A percentile compares a stretch with the other conserved stretches of the same genome.
phyloP scores from a whole-genome alignment of 2,329 filamentous ascomycete species.

The Eurotiales sp. region DNA sequence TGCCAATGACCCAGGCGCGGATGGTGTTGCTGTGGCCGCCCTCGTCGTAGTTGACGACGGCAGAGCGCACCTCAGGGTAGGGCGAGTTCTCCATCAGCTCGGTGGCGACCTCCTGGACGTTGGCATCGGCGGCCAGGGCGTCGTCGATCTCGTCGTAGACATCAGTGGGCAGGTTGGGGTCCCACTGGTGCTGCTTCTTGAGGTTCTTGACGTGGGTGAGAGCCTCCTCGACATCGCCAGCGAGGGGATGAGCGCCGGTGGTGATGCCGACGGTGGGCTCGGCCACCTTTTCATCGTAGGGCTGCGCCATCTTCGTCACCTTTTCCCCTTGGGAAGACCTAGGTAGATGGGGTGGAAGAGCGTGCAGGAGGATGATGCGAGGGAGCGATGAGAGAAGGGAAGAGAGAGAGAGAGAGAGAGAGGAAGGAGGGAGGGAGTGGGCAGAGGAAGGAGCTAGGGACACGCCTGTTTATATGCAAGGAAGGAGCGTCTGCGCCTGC shows the following conservation, averaged over 20 bases:
- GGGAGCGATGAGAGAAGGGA: too few relatives aligned
- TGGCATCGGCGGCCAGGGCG: conserved; percentile 53
- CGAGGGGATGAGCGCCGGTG: conserved; percentile 18
- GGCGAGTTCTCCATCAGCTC: conserved; percentile 64
- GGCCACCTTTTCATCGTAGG: conserved; percentile 11
- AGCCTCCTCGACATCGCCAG: conserved; percentile 23
- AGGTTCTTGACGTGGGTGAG: conserved; percentile 50
- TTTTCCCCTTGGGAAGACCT: too few relatives aligned
- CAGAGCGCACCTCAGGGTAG: conserved; percentile 64
- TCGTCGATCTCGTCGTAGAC: conserved; percentile 59
- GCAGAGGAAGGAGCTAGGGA: not conserved
- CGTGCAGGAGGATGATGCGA: too few relatives aligned
- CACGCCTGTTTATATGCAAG: not conserved
- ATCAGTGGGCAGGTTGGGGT: conserved; percentile 63
- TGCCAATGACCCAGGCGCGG: conserved; percentile 60
- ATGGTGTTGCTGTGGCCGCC: conserved; percentile 63
- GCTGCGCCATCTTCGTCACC: conserved; percentile 4
- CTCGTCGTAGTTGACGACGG: conserved; percentile 62
- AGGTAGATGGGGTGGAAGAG: too few relatives aligned
- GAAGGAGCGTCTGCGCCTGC: too few relatives aligned
- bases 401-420: not conserved
- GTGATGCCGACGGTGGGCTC: conserved; percentile 21
- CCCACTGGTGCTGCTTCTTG: conserved; percentile 59
- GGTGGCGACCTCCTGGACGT: conserved; percentile 57
- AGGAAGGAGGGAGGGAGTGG: not conserved